phyloP scores from a whole-genome alignment of 768 basidiomycete species.

The Naganishia antarctica region DNA sequence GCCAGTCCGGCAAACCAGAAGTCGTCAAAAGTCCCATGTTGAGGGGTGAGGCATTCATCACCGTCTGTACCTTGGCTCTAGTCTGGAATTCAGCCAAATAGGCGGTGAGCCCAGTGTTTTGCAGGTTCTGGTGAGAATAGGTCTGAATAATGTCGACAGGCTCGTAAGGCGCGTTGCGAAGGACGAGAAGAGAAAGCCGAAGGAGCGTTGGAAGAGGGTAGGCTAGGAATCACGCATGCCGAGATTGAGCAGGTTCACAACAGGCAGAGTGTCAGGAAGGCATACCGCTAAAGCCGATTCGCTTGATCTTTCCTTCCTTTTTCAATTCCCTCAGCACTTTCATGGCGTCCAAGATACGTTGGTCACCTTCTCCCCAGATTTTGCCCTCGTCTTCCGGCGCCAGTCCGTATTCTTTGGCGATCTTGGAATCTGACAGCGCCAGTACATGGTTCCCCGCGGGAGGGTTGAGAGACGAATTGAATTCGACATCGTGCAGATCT shows the following conservation, averaged over 20 bases:
- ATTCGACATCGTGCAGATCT: slow-evolving; percentile 51
- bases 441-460: slow-evolving; percentile 34
- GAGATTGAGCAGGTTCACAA: not conserved
- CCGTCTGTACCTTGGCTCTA: slow-evolving; percentile 33
- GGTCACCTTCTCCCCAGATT: slow-evolving; percentile 36
- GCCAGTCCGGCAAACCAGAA: slow-evolving; percentile 43
- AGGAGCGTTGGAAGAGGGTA: slow-evolving; percentile 47
- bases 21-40: slow-evolving; percentile 47
- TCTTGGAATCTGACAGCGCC: slow-evolving; percentile 14
- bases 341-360: slow-evolving; percentile 33
- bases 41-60: slow-evolving; percentile 47
- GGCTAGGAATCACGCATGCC: slow-evolving; percentile 31
- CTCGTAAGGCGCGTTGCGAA: slow-evolving; percentile 18
- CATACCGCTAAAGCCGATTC: slow-evolving; percentile 42
- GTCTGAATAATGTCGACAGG: slow-evolving; percentile 46
- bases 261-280: not conserved
- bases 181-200: slow-evolving; percentile 40
- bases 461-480: slow-evolving; percentile 32
- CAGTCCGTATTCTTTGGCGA: slow-evolving; percentile 28
- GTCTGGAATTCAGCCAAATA: slow-evolving; percentile 36
- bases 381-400: slow-evolving; percentile 9
- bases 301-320: slow-evolving; percentile 39
- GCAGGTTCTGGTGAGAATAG: slow-evolving; percentile 48
- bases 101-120: slow-evolving; percentile 35
- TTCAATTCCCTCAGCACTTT: slow-evolving; percentile 36